phyloP scores from a whole-genome alignment of 805 yeast species.

The Dipodascus geniculatus region DNA sequence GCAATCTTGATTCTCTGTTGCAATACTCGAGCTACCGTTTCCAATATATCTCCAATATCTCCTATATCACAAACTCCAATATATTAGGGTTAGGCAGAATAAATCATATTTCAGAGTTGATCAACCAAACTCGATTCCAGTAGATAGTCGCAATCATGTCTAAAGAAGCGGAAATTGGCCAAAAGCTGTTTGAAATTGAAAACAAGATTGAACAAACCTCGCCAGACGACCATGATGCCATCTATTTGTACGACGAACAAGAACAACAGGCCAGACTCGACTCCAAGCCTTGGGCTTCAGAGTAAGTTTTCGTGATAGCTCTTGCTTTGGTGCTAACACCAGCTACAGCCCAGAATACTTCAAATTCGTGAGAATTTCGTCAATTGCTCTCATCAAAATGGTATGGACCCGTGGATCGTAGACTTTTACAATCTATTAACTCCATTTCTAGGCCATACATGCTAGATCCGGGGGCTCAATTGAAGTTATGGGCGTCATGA shows the following conservation, averaged over 20 bases:
- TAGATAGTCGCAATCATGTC: not conserved
- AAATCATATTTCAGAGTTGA: too few relatives aligned
- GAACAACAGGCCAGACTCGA: constrained; percentile 19
- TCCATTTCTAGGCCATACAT: constrained; percentile 51
- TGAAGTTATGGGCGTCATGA: constrained; percentile 92
- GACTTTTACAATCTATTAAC: not conserved
- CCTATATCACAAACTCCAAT: not conserved
- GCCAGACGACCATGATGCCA: constrained; percentile 14
- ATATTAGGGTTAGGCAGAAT: not conserved
- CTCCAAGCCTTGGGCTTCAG: constrained; percentile 17
- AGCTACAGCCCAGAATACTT: constrained; percentile 46
- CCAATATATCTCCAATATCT: too few relatives aligned
- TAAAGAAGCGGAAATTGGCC: constrained; percentile 5
- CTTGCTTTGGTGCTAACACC: constrained; percentile 18
- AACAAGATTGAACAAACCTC: constrained; percentile 14
- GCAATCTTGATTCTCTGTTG: too few relatives aligned
- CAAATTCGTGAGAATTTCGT: constrained; percentile 49
- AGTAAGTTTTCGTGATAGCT: constrained; percentile 11
- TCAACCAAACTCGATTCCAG: not conserved
- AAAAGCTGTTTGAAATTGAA: constrained; percentile 19
- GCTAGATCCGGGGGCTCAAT: constrained; percentile 78
- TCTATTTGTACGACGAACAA: constrained; percentile 20
- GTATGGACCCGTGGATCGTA: constrained; percentile 30
- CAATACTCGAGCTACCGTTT: too few relatives aligned
- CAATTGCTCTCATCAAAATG: constrained; percentile 66